Conservation (phyloP, 2,329 filamentous ascomycete genomes). For the Monosporascus sp. region DNA sequence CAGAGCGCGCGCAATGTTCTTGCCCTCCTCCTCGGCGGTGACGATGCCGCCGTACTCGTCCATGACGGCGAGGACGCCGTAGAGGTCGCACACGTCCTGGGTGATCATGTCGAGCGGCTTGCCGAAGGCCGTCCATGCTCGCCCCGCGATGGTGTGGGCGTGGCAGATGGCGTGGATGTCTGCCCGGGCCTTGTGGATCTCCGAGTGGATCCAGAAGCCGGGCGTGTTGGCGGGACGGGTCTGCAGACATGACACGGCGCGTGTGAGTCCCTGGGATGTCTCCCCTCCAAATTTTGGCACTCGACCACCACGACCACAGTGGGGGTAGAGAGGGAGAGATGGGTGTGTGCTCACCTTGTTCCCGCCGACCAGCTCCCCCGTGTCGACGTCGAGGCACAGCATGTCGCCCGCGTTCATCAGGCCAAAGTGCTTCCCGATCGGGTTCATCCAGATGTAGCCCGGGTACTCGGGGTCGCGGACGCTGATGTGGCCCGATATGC, state of each 20-base stretch:
- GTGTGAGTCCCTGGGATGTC: no score
- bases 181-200: slow-evolving; percentile 52
- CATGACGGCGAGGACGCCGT: slow-evolving; percentile 55
- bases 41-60: slow-evolving; percentile 57
- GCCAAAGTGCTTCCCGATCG: slow-evolving; percentile 53
- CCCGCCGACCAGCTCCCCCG: slow-evolving; percentile 54
- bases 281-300: no score
- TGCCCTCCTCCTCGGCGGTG: slow-evolving; percentile 52
- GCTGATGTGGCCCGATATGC: slow-evolving; percentile 59
- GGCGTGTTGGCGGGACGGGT: slow-evolving; percentile 52
- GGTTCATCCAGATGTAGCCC: slow-evolving; percentile 51
- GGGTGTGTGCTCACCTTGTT: no score
- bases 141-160: slow-evolving; percentile 53
- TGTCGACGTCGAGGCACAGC: slow-evolving; percentile 52
- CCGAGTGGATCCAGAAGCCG: slow-evolving; percentile 57
- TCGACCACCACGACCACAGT: no score
- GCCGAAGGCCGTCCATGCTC: slow-evolving; percentile 55
- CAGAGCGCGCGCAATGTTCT: slow-evolving; percentile 49
- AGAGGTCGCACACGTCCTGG: slow-evolving; percentile 53
- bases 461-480: slow-evolving; percentile 57
- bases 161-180: slow-evolving; percentile 58
- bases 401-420: slow-evolving; percentile 55
- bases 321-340: no score
- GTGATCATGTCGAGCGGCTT: slow-evolving; percentile 57
- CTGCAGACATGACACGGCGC: no score